Evolutionary conservation across 2,329 filamentous ascomycete species (phyloP).

Genomic region (Phoma sp.): DNA sequence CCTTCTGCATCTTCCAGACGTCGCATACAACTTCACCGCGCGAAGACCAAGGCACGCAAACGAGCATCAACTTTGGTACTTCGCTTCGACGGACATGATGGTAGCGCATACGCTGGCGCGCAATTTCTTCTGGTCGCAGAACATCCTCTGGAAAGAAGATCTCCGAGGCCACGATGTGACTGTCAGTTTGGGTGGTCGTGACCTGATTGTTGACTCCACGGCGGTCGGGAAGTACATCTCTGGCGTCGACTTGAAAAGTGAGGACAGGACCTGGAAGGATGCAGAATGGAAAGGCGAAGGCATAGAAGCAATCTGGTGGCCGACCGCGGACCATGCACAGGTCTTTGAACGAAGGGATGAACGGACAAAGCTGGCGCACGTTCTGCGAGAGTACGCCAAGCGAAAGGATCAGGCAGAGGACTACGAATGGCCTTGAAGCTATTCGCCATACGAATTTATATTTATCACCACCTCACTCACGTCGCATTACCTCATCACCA

Average conservation of each 20-base stretch:
- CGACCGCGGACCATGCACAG: conserved; percentile 69
- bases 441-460: neutral
- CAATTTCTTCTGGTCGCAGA: conserved; percentile 76
- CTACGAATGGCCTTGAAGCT: neutral
- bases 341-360: conserved; percentile 45
- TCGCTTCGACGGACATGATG: conserved; percentile 71
- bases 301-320: conserved; percentile 68
- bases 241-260: conserved; percentile 41
- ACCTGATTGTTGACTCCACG: conserved; percentile 70
- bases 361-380: conserved; percentile 31
- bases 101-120: conserved; percentile 70
- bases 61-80: conserved; percentile 75
- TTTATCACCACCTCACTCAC: neutral
- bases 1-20: conserved; percentile 71
- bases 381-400: conserved; percentile 37
- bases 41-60: conserved; percentile 59
- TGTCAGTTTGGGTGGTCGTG: conserved; percentile 65
- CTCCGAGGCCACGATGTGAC: conserved; percentile 59
- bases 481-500: conserved; percentile 9
- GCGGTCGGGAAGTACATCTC: conserved; percentile 66
- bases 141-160: conserved; percentile 74
- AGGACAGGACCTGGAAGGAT: conserved; percentile 42
- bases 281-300: conserved; percentile 51
- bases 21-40: conserved; percentile 72
- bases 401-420: conserved; percentile 18